phyloP scores from a whole-genome alignment of 805 yeast species.

The Metschnikowia kunwiensis region DNA sequence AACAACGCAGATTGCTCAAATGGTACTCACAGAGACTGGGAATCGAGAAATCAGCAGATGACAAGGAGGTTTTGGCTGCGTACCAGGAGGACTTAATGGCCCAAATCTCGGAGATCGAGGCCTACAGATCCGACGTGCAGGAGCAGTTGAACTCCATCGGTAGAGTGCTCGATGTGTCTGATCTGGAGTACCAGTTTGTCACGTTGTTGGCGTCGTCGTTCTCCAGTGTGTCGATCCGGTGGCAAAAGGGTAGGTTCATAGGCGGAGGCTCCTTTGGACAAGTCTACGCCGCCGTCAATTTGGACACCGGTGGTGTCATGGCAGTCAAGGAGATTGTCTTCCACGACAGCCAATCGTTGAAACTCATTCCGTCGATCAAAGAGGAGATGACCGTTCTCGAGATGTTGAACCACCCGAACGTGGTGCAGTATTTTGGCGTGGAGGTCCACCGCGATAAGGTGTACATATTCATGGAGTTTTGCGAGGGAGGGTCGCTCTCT shows the following conservation, averaged over 20 bases:
- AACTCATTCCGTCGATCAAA: conserved; percentile 80
- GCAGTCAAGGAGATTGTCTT: conserved; percentile 95
- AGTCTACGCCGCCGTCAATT: conserved; percentile 86
- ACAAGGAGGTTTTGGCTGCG: conserved; percentile 40
- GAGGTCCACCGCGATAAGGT: conserved; percentile 96
- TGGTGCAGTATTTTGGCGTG: conserved; percentile 94
- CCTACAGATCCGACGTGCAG: conserved; percentile 44
- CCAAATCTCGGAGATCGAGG: conserved; percentile 64
- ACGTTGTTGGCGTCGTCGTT: conserved; percentile 84
- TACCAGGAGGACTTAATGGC: conserved; percentile 67
- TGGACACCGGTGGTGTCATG: conserved; percentile 93
- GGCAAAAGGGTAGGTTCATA: conserved; percentile 93
- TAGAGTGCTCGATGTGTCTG: conserved; percentile 82
- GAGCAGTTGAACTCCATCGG: conserved; percentile 59
- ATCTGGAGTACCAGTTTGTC: conserved; percentile 82
- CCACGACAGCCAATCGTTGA: conserved; percentile 82
- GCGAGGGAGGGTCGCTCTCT: conserved; percentile 93
- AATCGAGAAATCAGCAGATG: conserved; percentile 43
- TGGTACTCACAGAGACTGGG: conserved; percentile 54
- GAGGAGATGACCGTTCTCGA: conserved; percentile 97
- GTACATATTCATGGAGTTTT: conserved; percentile 94
- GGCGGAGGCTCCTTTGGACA: conserved; percentile 97
- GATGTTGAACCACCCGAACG: conserved; percentile 92
- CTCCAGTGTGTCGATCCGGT: conserved; percentile 85
- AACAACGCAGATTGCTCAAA: conserved; percentile 51